A percentile compares a stretch with the other conserved stretches of the same genome.
Evolutionary conservation across 805 yeast species (phyloP).

Genomic region (Monosporozyma aerobia): DNA sequence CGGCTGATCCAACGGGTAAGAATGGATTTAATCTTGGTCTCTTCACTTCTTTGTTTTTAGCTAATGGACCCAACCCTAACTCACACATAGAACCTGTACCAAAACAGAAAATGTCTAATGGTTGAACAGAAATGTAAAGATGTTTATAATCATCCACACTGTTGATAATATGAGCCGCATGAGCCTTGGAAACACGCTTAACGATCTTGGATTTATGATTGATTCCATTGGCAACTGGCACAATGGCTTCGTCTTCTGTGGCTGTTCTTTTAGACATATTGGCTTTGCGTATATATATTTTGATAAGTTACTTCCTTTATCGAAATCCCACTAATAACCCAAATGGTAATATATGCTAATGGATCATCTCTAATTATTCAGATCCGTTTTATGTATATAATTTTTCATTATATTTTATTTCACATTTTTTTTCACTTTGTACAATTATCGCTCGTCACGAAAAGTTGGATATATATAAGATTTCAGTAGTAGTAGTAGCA

Average conservation of each 20-base stretch:
- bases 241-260: slow-evolving; percentile 2
- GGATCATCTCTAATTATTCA: not conserved
- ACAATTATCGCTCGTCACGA: not conserved
- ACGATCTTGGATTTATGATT: slow-evolving; percentile 2
- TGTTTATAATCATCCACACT: slow-evolving; percentile 29
- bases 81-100: slow-evolving; percentile 98
- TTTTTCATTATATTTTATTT: not conserved
- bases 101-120: slow-evolving; percentile 80
- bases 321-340: not conserved
- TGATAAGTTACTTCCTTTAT: not conserved
- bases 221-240: not conserved
- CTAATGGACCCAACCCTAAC: slow-evolving; percentile 92
- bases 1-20: slow-evolving; percentile 50
- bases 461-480: not conserved
- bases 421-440: not conserved
- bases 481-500: not conserved
- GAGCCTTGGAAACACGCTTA: slow-evolving; percentile 15
- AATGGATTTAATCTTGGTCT: slow-evolving; percentile 88
- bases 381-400: not conserved
- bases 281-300: not conserved
- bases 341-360: not conserved
- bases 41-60: slow-evolving; percentile 85
- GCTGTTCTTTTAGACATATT: slow-evolving; percentile 21
- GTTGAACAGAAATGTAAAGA: slow-evolving; percentile 28
- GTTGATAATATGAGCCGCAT: slow-evolving; percentile 19